Conservation (phyloP, 2,329 filamentous ascomycete species). For the Aureobasidium sp. region DNA sequence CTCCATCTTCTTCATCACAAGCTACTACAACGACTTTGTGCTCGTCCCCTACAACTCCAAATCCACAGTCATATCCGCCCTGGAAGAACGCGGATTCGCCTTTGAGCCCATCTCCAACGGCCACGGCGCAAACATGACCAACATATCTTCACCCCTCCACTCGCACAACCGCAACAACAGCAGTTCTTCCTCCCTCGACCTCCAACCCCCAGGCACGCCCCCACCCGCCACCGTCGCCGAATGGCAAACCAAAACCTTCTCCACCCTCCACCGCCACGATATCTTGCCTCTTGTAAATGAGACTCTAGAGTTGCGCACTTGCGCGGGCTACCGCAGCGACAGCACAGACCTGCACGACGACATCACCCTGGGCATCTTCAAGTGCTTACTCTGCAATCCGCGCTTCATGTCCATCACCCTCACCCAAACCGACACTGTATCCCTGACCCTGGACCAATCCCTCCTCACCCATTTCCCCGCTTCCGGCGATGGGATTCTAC, state of each 20-base stretch:
- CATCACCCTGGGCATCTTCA: conserved; percentile 42
- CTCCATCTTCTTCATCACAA: conserved; percentile 97
- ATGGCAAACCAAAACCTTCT: conserved; percentile 76
- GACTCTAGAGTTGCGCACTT: conserved; percentile 68
- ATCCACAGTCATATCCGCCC: conserved; percentile 64
- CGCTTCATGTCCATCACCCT: conserved; percentile 68
- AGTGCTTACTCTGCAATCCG: conserved; percentile 42
- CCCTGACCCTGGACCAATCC: conserved; percentile 62
- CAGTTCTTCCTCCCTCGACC: conserved; percentile 40
- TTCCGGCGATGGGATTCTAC: conserved; percentile 53
- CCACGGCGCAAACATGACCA: conserved; percentile 40
- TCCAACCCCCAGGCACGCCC: conserved; percentile 57
- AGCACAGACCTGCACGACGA: conserved; percentile 36
- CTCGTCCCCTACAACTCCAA: conserved; percentile 73
- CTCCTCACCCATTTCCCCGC: conserved; percentile 51
- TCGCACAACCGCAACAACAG: conserved; percentile 43
- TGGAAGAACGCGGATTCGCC: conserved; percentile 74
- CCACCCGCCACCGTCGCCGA: conserved; percentile 72
- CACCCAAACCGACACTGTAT: conserved; percentile 66
- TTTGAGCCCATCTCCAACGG: conserved; percentile 59
- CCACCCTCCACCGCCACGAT: conserved; percentile 67
- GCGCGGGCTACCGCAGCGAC: conserved; percentile 54
- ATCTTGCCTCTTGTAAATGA: conserved; percentile 67
- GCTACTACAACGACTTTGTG: conserved; percentile 96
- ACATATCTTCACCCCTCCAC: conserved; percentile 50